Percentiles rank a stretch among this genome's conserved stretches.
Conservation (phyloP, 495 filamentous ascomycete species). For the Aspergillus sclerotiicarbonarius region DNA sequence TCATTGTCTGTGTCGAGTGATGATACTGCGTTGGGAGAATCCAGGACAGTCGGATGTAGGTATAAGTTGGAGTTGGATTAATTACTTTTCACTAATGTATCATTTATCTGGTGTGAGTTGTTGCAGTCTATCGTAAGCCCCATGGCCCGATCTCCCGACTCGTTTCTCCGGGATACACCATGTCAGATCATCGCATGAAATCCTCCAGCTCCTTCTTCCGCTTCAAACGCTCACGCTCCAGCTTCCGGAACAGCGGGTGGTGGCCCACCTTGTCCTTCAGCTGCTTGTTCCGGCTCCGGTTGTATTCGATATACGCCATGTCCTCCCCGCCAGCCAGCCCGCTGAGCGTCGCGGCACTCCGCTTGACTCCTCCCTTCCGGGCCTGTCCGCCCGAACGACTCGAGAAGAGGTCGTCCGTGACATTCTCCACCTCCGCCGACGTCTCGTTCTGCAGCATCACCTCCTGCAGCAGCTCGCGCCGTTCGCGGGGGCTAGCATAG, state of each 20-base stretch:
- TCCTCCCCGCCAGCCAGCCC: slow-evolving; percentile 87
- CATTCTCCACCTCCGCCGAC: slow-evolving; percentile 71
- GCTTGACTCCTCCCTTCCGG: slow-evolving; percentile 57
- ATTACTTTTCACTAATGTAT: too few relatives aligned
- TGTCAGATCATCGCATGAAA: slow-evolving; percentile 9
- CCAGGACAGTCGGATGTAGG: too few relatives aligned
- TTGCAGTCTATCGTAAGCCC: too few relatives aligned
- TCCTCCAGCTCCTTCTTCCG: slow-evolving; percentile 52
- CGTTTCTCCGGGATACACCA: too few relatives aligned
- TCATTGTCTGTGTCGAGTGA: too few relatives aligned
- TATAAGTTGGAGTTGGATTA: too few relatives aligned
- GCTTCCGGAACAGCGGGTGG: slow-evolving; percentile 75
- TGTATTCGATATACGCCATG: slow-evolving; percentile 94
- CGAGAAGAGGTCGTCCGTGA: slow-evolving; percentile 81
- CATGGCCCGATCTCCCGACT: too few relatives aligned
- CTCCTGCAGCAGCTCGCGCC: slow-evolving; percentile 82
- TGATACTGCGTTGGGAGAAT: too few relatives aligned
- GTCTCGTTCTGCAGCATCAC: slow-evolving; percentile 91
- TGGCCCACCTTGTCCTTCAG: slow-evolving; percentile 66
- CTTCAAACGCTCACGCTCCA: slow-evolving; percentile 70
- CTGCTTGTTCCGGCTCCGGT: slow-evolving; percentile 73
- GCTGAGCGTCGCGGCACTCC: slow-evolving; percentile 80
- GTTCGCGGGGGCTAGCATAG: slow-evolving; percentile 76
- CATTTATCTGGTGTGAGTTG: too few relatives aligned
- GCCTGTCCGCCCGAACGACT: slow-evolving; percentile 46